Evolutionary conservation across 305 asterid species (phyloP), one percentile per base, ranked within the genome.

Genomic region (Monarda citriodora): DNA sequence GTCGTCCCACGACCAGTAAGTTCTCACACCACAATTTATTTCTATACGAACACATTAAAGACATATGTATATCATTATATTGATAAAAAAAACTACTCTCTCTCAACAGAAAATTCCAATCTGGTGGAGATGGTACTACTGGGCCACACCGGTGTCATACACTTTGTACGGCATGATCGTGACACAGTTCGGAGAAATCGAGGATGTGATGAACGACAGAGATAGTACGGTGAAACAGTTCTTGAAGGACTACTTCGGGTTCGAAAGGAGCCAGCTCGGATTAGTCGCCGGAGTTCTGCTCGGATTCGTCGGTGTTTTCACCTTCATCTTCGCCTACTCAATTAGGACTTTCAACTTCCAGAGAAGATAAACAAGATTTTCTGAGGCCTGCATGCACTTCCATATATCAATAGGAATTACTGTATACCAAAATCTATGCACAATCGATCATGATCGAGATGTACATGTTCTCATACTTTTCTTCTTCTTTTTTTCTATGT

Each of bases 41-140:
- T 40, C 16, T 40, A 4, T 40, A 12, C 45, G 11, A 12, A 12
- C 45, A 13, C 3, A 34, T 1, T 0, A 40, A 15, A 5, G 1
- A 1, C 5, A 0, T 14, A 12, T 40, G 13, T 40, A 38, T 38
- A 12, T 2, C 45, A 13, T 40, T 40, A 7, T 12, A 40, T 10
- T 34, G 38, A 34, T 34, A 1, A 7, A 34, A 7, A 34, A 34
- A 34, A 9, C 3, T 2, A 2, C 38, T 34, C 6, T 34, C 38
- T 34, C 38, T 34, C 38, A 10, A 60, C 84, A 78, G 85, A 69
- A 72, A 12, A 75, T 80, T 5, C 85, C 83, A 0, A 14, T 72
- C 2, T 83, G 87, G 87, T 73, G 79, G 79, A 69, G 82, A 60
- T 82, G 89, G 84, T 79, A 68, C 83, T 77, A 77, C 64, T 82